Evolutionary conservation across 139 green algal genomes (phyloP).

Genomic region (Penium margaritaceum): DNA sequence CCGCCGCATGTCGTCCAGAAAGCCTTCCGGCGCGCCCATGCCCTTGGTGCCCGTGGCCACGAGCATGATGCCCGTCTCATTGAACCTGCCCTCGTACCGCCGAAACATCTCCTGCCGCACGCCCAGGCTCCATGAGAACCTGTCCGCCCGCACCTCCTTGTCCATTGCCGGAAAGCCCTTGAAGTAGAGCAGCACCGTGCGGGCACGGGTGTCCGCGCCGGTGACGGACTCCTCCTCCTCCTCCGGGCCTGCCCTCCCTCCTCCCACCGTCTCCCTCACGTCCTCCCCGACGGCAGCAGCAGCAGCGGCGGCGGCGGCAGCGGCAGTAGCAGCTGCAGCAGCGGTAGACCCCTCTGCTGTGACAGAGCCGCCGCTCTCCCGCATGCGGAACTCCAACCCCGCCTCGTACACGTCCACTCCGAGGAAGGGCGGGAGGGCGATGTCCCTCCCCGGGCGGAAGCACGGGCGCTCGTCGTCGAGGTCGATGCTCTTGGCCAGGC

Average conservation of each 20-base stretch:
- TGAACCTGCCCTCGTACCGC: slow-evolving; percentile 12
- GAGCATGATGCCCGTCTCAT: not conserved
- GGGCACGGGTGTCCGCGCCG: no score
- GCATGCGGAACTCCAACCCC: not conserved
- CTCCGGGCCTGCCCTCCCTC: no score
- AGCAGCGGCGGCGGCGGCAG: no score
- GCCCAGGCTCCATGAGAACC: slow-evolving; percentile 44
- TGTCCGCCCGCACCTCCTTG: not conserved
- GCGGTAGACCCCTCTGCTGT: not conserved
- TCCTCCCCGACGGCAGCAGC: not conserved
- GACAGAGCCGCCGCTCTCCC: not conserved
- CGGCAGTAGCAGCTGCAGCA: no score
- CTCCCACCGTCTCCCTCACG: no score
- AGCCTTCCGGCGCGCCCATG: not conserved
- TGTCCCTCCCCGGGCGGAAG: slow-evolving; percentile 39
- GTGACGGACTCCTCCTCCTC: no score
- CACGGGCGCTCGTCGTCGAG: slow-evolving; percentile 21
- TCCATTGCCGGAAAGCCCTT: not conserved
- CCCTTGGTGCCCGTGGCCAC: no score
- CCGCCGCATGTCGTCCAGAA: not conserved
- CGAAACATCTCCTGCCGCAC: slow-evolving; percentile 43
- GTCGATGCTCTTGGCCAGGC: not conserved
- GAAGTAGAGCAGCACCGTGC: slow-evolving; percentile 13
- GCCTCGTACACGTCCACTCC: no score
- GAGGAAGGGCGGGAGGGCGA: slow-evolving; percentile 27